Base-by-base conservation (phyloP, 2,329 filamentous ascomycete species). In the Aspergillus flavus region DNA sequence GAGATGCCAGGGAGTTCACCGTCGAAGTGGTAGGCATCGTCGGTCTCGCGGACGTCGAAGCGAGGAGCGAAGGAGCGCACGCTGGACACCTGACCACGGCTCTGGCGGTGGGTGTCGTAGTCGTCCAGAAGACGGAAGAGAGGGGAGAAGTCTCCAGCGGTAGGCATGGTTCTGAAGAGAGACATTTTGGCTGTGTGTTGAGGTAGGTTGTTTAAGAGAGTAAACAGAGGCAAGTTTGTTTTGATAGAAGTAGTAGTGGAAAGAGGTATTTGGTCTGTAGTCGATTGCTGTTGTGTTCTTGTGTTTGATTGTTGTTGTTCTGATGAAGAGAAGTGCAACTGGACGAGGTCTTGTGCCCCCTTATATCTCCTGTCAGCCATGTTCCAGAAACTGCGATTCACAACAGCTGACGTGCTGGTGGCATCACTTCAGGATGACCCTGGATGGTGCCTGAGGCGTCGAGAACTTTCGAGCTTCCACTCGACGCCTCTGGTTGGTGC, bases 51-150 rank as follows among this genome's bases (percentile, higher is more conserved):
- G 56, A 83, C 73, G 65, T 84, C 81, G 64, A 84, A 84, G 58
- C 74, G 73, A 55, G 82, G 82, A 16, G 75, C 73, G 70, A 82
- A 81, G 10, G 72, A 67, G 63, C 64, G 77, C 59, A 66, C 66
- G 36, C 58, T 45, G 50, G 61, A 19, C 41, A 57, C 61, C 45
- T 72, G 66, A 53, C 67, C 65, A 55, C 66, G 61, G 64, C 53
- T 61, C 53, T 73, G 64, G 64, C 77, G 73, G 73, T 80, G 76
- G 70, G 66, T 61, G 65, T 79, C 73, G 63, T 78, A 78, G 72
- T 81, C 79, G 66, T 82, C 80, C 58, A 83, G 72, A n/a, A 83
- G 78, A 52, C 78, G 79, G 73, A 82, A 81, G 60, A 82, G 76
- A 61, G 81, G 76, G 28, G 73, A 68, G 68, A 82, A 78, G 66